Base-by-base conservation (phyloP, 2,329 filamentous ascomycete species). In the Cryphonectria japonica region DNA sequence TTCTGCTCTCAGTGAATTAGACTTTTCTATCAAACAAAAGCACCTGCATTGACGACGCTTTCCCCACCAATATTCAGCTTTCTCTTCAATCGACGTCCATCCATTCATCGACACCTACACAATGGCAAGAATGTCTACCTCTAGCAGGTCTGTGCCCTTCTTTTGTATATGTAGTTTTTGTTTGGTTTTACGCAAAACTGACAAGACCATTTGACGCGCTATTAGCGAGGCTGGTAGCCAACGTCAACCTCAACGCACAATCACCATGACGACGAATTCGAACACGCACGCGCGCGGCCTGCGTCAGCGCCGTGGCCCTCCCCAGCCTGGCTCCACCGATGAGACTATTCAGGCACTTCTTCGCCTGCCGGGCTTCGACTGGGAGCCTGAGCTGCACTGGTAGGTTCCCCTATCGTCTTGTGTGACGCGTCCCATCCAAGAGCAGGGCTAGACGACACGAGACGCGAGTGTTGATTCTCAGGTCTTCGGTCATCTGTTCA, bases 341-440 rank as follows among this genome's bases (percentile, higher is more conserved):
- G 50, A 39, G 39, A 65, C 63, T 1, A 37, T 71, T 4, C 69
- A 71, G 32, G 19, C 26, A 26, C 67, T 73, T 39, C 46, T 73
- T 29, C 65, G 61, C 11, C 63, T 73, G 14, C 71, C 71, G 3
- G 71, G 71, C 14, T 73, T 73, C 41, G 19, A 34, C 22, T 69
- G 67, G 67, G 67, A 63, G 59, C 22, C 50, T 11, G 67, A 69
- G 11, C 60, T 57, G 1, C 22, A 50, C 22, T 69, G 67, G 67
- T 69, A 52, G 57, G 67, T 62, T 4, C 26, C 29, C 26, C 41
- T 29, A 34, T 52, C 11, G 16, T 39, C 13, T 37, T 61, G n/a
- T 39, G n/a, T n/a, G 19, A 54, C 29, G 46, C 13, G 37, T 13
- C 26, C 22, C 29, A 34, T 19, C 22, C 41, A 29, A 37, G 26